A percentile compares a stretch with the other conserved stretches of the same genome.
phyloP scores from a whole-genome alignment of 495 filamentous ascomycete genomes.

The Saxophila tyrrhenica region DNA sequence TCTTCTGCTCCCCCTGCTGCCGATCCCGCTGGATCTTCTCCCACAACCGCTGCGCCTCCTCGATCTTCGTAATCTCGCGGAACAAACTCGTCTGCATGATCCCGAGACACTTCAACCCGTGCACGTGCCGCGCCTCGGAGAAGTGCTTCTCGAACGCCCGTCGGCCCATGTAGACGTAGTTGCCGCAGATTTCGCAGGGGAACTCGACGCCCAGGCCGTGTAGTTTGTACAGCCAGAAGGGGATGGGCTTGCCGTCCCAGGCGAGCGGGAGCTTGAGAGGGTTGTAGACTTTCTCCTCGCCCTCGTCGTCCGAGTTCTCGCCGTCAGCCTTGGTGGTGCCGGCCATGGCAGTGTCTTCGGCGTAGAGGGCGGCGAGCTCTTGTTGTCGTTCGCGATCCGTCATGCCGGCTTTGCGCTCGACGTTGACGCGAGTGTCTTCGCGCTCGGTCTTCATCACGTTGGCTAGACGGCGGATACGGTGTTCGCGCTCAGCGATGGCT shows the following conservation, averaged over 20 bases:
- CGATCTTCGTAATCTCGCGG: constrained; percentile 84
- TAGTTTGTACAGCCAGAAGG: constrained; percentile 96
- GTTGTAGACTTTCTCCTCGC: constrained; percentile 84
- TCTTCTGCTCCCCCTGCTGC: constrained; percentile 58
- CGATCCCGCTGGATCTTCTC: constrained; percentile 83
- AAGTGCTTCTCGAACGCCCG: constrained; percentile 98
- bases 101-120: constrained; percentile 84
- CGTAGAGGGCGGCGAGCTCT: constrained; percentile 79
- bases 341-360: constrained; percentile 39
- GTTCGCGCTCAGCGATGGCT: constrained; percentile 81
- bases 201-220: constrained; percentile 94
- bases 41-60: constrained; percentile 79
- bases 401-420: constrained; percentile 90
- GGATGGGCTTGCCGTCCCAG: constrained; percentile 98
- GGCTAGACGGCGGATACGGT: constrained; percentile 64
- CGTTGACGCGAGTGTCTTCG: constrained; percentile 77
- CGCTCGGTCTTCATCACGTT: constrained; percentile 66
- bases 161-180: constrained; percentile 93
- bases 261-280: constrained; percentile 88
- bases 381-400: constrained; percentile 88
- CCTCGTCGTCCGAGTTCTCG: constrained; percentile 53
- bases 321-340: constrained; percentile 41
- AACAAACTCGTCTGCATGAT: constrained; percentile 89
- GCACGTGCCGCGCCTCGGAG: constrained; percentile 81
- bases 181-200: constrained; percentile 90